Conservation (phyloP, 1,139 yeast species). For the Yamadazyma buinensis region DNA sequence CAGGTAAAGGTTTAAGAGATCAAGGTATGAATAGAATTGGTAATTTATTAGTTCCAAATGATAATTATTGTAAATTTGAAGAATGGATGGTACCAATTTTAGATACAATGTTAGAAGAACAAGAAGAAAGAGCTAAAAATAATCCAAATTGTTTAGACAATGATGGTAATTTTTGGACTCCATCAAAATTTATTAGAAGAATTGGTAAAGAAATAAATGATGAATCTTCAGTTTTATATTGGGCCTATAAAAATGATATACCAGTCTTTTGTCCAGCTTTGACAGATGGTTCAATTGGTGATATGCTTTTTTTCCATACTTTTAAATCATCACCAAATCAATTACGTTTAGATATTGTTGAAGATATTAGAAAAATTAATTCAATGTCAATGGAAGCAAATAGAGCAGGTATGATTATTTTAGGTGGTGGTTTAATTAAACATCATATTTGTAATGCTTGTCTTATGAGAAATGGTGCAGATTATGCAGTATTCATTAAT, state of each 20-base stretch:
- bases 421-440: conserved; percentile 95
- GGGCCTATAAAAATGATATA: conserved; percentile 96
- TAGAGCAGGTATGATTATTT: conserved; percentile 89
- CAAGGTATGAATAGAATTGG: conserved; percentile 98
- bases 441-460: conserved; percentile 98
- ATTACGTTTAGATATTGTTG: conserved; percentile 84
- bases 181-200: conserved; percentile 86
- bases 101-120: conserved; percentile 85
- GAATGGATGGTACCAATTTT: conserved; percentile 97
- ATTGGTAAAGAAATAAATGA: conserved; percentile 93
- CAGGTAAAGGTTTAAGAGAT: conserved; percentile 80
- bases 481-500: conserved; percentile 92
- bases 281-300: conserved; percentile 98
- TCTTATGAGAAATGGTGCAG: conserved; percentile 98
- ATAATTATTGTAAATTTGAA: conserved; percentile 93
- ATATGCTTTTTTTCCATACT: conserved; percentile 97
- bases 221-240: conserved; percentile 89
- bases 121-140: conserved; percentile 53
- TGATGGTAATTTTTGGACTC: conserved; percentile 72
- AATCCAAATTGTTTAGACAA: conserved; percentile 29
- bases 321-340: conserved; percentile 91
- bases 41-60: conserved; percentile 92
- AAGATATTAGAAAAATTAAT: conserved; percentile 87
- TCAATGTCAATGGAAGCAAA: conserved; percentile 96
- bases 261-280: conserved; percentile 97